Base-by-base conservation (phyloP, 306 rosid species). In the Pachyrhizus erosus region DNA sequence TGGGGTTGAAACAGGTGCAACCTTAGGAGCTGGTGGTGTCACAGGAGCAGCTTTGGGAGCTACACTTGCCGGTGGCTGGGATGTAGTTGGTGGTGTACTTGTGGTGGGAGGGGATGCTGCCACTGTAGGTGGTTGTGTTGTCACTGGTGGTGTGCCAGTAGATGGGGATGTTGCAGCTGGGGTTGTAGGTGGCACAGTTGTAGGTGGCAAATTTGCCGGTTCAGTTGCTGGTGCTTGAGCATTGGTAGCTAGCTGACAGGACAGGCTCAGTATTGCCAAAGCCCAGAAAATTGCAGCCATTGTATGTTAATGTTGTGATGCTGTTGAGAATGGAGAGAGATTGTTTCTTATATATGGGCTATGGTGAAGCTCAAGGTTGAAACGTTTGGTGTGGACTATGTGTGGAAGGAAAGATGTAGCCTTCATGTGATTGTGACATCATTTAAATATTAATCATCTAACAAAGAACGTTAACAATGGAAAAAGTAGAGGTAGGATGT, bases 11-110 rank as follows among this genome's bases (percentile, higher is more conserved):
- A 83, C 76, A 3, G 98, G 93, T 49, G 91, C 82, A 54, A 73
- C 88, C 68, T 82, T 89, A 46, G 91, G 92, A 43, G 91, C 60
- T 14, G 94, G 91, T 42, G 91, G 34, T 66, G 90, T 76, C 52
- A 78, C 87, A 1, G 93, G 91, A 73, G 89, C 77, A 45, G 90
- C 27, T 40, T 71, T 80, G 9, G 91, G 90, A 54, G 86, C 88
- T 43, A 87, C 84, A 51, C 43, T 83, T 9, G 74, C 71, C 0
- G 89, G 93, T 3, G 94, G 89, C 34, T 71, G 87, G 17, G 88
- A 48, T 73, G 87, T 49, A 7, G 81, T 58, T 11, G 84, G 77
- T 7, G 91, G 94, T 74, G 85, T 70, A 51, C 75, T 77, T 10
- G 91, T 75, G 21, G 87, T 7, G 0, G 94, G 86, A 3, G 94